phyloP scores from a whole-genome alignment of 225 moss, liverwort and hornwort genomes.

The Anthoceros angustus region DNA sequence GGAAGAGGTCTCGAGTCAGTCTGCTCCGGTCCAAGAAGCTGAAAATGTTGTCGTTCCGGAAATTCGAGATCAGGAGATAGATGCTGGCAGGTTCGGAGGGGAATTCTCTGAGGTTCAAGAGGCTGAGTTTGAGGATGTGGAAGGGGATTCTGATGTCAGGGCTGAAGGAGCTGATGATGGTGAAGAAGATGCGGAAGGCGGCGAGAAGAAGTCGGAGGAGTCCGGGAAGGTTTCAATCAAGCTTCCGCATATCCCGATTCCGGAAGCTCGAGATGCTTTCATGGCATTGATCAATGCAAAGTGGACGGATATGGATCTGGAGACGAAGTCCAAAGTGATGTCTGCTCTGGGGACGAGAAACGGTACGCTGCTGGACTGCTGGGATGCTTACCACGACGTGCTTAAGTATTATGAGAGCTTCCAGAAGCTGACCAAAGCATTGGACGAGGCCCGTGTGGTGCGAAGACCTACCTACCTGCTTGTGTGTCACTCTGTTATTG shows the following conservation, averaged over 20 bases:
- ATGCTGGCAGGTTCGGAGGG: not conserved
- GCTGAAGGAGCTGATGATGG: not conserved
- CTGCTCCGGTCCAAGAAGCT: not conserved
- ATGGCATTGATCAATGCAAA: not conserved
- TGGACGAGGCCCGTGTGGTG: constrained; percentile 1
- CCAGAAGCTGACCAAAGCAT: not conserved
- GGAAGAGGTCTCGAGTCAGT: not conserved
- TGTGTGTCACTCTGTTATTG: not conserved
- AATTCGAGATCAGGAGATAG: constrained; percentile 1
- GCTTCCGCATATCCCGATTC: not conserved
- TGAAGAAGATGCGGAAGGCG: not conserved
- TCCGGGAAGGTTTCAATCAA: not conserved
- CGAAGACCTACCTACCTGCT: not conserved
- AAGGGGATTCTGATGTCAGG: not conserved
- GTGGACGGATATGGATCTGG: constrained; percentile 1
- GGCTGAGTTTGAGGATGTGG: not conserved
- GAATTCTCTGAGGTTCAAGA: not conserved
- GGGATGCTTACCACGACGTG: constrained; percentile 2
- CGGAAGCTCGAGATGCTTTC: not conserved
- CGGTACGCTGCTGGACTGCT: not conserved
- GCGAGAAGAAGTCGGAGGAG: not conserved
- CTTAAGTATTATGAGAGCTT: not conserved
- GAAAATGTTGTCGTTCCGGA: not conserved
- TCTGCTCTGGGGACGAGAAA: not conserved
- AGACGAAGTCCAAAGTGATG: not conserved